Evolutionary conservation across 2,329 filamentous ascomycete genomes (phyloP), one percentile per base, ranked within the genome.

Genomic region (Pseudocercospora fijiensis): DNA sequence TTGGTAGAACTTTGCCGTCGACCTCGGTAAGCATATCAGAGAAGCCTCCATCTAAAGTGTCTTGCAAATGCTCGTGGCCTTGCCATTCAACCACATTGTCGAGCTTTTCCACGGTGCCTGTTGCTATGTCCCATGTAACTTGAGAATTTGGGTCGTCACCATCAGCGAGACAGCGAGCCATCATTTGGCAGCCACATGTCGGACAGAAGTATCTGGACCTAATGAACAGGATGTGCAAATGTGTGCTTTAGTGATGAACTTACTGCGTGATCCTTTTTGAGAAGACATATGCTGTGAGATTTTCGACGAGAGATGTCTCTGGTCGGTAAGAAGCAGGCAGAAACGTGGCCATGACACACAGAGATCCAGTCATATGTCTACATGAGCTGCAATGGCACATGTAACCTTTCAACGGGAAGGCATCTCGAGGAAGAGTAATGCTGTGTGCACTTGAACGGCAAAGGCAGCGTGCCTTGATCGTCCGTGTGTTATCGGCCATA

Each of bases 371-470:
- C 28, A 78, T 76, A 52, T 76, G 76, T 16, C 83, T 80, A 71
- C 83, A 86, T 26, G 73, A 77, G 63, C 74, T 73, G 76, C 84
- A 86, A 69, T 85, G 81, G 72, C 84, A 86, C 65, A 86, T 74
- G 57, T 75, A 72, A 5, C 74, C 71, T 37, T 72, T 70, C 8
- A 81, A 61, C 1, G 79, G 80, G 6, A 81, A 71, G 3, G 66
- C 69, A 8, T 71, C 65, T 1, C 66, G 71, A 0, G 74, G 74
- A 11, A 80, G 70, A 3, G 69, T 70, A 69, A 80, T 72, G 1
- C 74, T 69, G 57, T 78, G 72, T 4, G 57, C 70, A 45, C 77
- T 75, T 27, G 60, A 37, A 56, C 70, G 71, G 70, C 79, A 81
- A 24, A 75, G 74, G 72, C 80, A 82, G 41, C 56, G 66, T 10